A percentile compares a stretch with the other conserved stretches of the same genome.
Conservation (phyloP, 495 filamentous ascomycete species). For the Penicillium samsonianum region DNA sequence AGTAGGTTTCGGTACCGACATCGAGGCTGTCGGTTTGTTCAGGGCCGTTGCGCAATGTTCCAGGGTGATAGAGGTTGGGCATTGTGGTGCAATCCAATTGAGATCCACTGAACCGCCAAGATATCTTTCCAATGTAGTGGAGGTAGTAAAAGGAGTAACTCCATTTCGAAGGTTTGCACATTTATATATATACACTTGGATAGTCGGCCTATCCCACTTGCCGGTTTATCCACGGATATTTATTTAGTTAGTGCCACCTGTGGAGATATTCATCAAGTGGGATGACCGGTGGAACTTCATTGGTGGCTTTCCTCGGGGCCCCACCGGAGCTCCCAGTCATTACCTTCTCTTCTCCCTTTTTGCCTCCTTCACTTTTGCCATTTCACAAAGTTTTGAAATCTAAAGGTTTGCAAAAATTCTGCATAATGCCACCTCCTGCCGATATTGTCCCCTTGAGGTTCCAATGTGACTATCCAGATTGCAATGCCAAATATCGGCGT, state of each 20-base stretch:
- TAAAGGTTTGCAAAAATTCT: neutral
- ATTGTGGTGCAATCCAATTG: neutral
- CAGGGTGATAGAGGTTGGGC: neutral
- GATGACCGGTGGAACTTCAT: slow-evolving; percentile 2
- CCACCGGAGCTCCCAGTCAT: neutral
- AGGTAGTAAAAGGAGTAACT: neutral
- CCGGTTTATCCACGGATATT: neutral
- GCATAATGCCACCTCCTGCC: neutral
- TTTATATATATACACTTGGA: neutral
- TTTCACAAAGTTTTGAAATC: too few relatives aligned
- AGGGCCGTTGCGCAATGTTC: neutral
- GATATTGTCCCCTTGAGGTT: slow-evolving; percentile 2
- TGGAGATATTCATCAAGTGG: slow-evolving; percentile 9
- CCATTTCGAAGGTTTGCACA: neutral
- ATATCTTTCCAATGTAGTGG: too few relatives aligned
- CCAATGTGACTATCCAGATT: slow-evolving; percentile 17
- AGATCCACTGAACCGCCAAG: neutral
- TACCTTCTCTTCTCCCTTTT: too few relatives aligned
- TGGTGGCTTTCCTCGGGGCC: neutral
- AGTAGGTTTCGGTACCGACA: neutral
- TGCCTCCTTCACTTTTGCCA: neutral
- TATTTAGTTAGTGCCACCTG: neutral
- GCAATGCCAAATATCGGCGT: slow-evolving; percentile 22
- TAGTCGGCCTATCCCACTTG: neutral
- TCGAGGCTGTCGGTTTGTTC: neutral